Percentiles rank a stretch among this genome's conserved stretches.
Evolutionary conservation across 768 basidiomycete species (phyloP).

Genomic region (Lactarius vividus): DNA sequence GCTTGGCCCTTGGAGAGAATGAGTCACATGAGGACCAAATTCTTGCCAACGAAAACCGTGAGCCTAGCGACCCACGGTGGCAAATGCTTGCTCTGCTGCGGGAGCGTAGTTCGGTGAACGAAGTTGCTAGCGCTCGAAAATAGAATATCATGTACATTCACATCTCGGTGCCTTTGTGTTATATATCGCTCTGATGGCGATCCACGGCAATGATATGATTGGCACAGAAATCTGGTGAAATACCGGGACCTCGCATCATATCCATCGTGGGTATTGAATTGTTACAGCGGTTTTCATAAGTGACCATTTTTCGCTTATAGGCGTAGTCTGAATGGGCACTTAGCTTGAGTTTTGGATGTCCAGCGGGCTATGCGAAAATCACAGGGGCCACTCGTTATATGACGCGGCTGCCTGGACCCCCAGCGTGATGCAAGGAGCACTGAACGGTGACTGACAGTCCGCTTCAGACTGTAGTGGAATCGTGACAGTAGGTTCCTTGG

Average conservation of each 20-base stretch:
- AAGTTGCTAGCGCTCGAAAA: slow-evolving; percentile 46
- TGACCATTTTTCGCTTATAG: too few species aligned
- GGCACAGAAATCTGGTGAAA: neutral
- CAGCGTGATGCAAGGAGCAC: too few species aligned
- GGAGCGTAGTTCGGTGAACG: slow-evolving; percentile 67
- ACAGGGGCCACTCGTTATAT: too few species aligned
- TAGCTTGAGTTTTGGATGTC: too few species aligned
- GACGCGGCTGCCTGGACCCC: too few species aligned
- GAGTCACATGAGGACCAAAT: slow-evolving; percentile 55
- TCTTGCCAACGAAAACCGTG: slow-evolving; percentile 52
- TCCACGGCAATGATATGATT: neutral
- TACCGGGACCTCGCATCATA: neutral
- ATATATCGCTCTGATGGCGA: slow-evolving; percentile 7
- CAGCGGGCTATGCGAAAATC: too few species aligned
- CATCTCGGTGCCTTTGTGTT: neutral
- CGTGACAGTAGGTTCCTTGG: too few species aligned
- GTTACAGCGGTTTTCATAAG: too few species aligned
- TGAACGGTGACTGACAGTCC: too few species aligned
- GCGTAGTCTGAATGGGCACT: too few species aligned
- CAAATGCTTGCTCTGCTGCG: slow-evolving; percentile 73
- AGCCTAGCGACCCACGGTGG: slow-evolving; percentile 69
- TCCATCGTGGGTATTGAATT: too few species aligned
- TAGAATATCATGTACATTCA: slow-evolving; percentile 26
- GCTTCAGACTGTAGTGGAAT: too few species aligned
- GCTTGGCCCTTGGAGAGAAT: slow-evolving; percentile 56